phyloP scores from a whole-genome alignment of 805 yeast species.

The Barnettozyma sucrosica region DNA sequence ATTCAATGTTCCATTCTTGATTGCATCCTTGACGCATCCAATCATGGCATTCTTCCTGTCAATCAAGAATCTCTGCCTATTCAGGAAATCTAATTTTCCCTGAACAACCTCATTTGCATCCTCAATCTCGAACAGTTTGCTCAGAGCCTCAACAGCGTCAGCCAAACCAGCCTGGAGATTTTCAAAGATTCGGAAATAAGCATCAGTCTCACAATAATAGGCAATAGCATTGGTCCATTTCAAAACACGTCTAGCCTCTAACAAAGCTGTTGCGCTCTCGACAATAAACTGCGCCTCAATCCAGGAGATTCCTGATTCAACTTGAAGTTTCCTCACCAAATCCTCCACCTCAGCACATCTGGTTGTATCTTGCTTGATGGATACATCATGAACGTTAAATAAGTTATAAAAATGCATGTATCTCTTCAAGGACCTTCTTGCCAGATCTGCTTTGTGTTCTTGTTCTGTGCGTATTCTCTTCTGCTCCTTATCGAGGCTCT shows the following conservation, averaged over 20 bases:
- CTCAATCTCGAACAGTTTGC: constrained; percentile 47
- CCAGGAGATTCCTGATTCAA: constrained; percentile 65
- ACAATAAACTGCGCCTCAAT: constrained; percentile 80
- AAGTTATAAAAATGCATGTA: constrained; percentile 73
- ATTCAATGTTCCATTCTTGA: constrained; percentile 3
- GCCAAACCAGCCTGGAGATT: constrained; percentile 61
- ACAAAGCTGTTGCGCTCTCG: constrained; percentile 60
- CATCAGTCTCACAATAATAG: constrained; percentile 51
- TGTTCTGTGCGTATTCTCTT: constrained; percentile 28
- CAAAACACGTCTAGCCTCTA: constrained; percentile 65
- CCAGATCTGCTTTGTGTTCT: constrained; percentile 31
- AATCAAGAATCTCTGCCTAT: constrained; percentile 30
- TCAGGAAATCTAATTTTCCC: constrained; percentile 32
- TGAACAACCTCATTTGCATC: constrained; percentile 32
- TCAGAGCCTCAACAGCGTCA: constrained; percentile 62
- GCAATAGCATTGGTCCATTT: constrained; percentile 91
- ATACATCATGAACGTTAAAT: constrained; percentile 69
- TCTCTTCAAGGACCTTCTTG: constrained; percentile 48
- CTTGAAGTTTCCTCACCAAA: constrained; percentile 61
- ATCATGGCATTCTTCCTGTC: constrained; percentile 34
- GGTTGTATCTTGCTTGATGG: constrained; percentile 64
- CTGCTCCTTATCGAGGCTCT: constrained; percentile 9
- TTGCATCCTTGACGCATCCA: constrained; percentile 26
- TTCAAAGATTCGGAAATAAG: constrained; percentile 60
- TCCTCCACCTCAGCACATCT: constrained; percentile 58